Conservation (phyloP, 2,329 filamentous ascomycete species). For the Colletotrichum costaricense region DNA sequence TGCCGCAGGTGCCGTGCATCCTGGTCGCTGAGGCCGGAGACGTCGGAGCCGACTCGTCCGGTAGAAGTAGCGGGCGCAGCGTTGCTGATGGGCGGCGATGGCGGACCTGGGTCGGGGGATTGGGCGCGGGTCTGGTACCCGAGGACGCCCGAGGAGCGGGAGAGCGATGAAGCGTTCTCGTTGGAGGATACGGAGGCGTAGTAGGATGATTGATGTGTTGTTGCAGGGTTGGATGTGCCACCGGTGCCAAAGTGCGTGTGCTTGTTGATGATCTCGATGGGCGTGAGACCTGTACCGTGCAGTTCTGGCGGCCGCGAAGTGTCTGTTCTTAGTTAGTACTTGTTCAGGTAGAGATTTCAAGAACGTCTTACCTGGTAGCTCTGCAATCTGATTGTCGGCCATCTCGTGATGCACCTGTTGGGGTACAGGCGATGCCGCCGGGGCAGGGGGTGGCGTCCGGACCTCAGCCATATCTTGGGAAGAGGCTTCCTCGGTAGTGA, state of each 20-base stretch:
- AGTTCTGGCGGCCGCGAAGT: constrained; percentile 59
- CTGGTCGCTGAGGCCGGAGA: constrained; percentile 54
- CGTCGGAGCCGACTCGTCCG: constrained; percentile 47
- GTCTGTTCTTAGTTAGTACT: constrained; percentile 43
- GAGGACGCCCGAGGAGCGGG: constrained; percentile 31
- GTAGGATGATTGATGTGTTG: constrained; percentile 46
- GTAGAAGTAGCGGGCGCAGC: constrained; percentile 11
- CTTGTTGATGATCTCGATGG: constrained; percentile 52
- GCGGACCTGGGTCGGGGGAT: constrained; percentile 27
- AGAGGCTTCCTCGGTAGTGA: constrained; percentile 57
- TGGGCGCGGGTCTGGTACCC: constrained; percentile 25
- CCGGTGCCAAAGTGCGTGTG: constrained; percentile 44
- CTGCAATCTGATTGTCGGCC: constrained; percentile 55
- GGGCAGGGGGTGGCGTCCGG: constrained; percentile 25
- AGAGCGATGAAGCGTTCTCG: constrained; percentile 35
- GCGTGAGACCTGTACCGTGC: constrained; percentile 53
- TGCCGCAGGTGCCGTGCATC: constrained; percentile 54
- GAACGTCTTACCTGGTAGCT: constrained; percentile 56
- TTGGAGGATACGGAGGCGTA: constrained; percentile 37
- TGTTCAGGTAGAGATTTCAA: fast-evolving
- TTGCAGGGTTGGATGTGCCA: constrained; percentile 38
- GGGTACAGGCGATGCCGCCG: constrained; percentile 35
- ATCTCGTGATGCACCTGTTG: constrained; percentile 49
- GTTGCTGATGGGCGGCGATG: constrained; percentile 12
- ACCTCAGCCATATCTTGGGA: constrained; percentile 53